A percentile compares a stretch with the other conserved stretches of the same genome.
Conservation (phyloP, 2,329 filamentous ascomycete genomes). For the Tolypocladium ovalisporum region DNA sequence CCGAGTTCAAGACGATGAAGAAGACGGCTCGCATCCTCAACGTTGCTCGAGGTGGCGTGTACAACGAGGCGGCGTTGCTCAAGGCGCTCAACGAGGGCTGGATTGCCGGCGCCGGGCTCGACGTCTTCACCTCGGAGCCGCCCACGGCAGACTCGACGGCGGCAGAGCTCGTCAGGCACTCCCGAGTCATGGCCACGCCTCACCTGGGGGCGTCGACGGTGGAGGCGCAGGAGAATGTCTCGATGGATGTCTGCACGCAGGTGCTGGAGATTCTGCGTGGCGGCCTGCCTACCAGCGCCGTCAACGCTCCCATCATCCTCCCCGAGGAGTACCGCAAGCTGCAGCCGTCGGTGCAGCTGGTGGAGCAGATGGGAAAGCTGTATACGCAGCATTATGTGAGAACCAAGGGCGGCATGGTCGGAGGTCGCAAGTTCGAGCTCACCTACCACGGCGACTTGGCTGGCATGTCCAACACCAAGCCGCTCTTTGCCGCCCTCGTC, state of each 20-base stretch:
- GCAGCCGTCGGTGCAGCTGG: constrained; percentile 63
- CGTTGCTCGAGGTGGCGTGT: constrained; percentile 69
- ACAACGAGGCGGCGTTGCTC: constrained; percentile 65
- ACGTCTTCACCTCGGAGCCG: constrained; percentile 71
- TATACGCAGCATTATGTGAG: constrained; percentile 66
- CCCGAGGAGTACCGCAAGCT: constrained; percentile 71
- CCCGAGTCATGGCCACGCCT: constrained; percentile 65
- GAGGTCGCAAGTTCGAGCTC: constrained; percentile 62
- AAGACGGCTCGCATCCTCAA: constrained; percentile 64
- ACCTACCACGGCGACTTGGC: constrained; percentile 69
- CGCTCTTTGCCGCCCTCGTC: constrained; percentile 66
- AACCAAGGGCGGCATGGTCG: constrained; percentile 31
- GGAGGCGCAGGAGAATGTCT: constrained; percentile 78
- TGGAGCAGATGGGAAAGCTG: constrained; percentile 69
- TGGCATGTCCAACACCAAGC: constrained; percentile 61
- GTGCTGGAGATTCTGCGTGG: constrained; percentile 63
- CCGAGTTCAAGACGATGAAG: constrained; percentile 63
- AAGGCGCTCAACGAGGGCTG: constrained; percentile 58
- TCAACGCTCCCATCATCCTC: constrained; percentile 73
- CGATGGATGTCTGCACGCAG: constrained; percentile 72
- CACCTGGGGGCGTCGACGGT: constrained; percentile 71
- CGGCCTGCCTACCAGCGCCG: constrained; percentile 62
- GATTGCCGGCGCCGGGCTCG: constrained; percentile 67
- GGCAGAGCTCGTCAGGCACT: constrained; percentile 52
- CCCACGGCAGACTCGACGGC: constrained; percentile 44